These are phyloP conservation scores for Paratrypanosoma confusum DNA, from an alignment of 208 protist species.

Conservation along the genomic window DNA sequence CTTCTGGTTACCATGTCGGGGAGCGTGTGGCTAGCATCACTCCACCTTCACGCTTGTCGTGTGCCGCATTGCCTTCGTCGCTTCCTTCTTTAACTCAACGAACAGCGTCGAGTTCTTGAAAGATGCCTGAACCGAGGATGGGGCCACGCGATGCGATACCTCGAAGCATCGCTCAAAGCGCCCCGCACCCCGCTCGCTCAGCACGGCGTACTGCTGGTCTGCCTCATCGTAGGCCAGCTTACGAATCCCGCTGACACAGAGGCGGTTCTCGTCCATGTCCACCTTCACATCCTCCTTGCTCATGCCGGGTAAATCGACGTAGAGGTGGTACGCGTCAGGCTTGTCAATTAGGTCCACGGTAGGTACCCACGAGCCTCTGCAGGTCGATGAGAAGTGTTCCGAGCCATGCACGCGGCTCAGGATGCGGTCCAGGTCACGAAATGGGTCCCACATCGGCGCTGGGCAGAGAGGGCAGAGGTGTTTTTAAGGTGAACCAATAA, in stretches of 20 bases:
- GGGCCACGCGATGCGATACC: slow-evolving; percentile 23
- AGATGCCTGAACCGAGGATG: slow-evolving; percentile 32
- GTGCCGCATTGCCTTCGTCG: neutral
- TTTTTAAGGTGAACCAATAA: too few species aligned
- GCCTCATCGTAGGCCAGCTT: slow-evolving; percentile 19
- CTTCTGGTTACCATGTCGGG: too few species aligned
- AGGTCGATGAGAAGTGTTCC: slow-evolving; percentile 29
- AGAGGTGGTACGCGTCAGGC: slow-evolving; percentile 38
- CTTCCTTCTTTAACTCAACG: slow-evolving; percentile 34
- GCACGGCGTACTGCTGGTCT: slow-evolving; percentile 13
- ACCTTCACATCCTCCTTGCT: slow-evolving; percentile 53
- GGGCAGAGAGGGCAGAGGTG: too few species aligned
- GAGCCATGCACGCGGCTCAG: slow-evolving; percentile 4
- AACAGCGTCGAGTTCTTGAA: slow-evolving; percentile 38
- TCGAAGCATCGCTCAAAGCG: slow-evolving; percentile 74
- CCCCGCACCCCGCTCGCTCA: slow-evolving; percentile 44
- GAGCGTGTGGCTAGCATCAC: too few species aligned
- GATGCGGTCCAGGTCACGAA: slow-evolving; percentile 22
- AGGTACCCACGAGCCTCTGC: slow-evolving; percentile 60
- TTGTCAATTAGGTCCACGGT: slow-evolving; percentile 59
- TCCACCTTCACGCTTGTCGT: slow-evolving; percentile 23
- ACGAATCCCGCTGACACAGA: slow-evolving; percentile 72
- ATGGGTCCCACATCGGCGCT: slow-evolving; percentile 22
- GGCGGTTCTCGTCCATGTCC: slow-evolving; percentile 32
- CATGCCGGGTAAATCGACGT: slow-evolving; percentile 66